Base-by-base conservation (phyloP, 768 basidiomycete genomes). In the Cyclocybe cylindracea region DNA sequence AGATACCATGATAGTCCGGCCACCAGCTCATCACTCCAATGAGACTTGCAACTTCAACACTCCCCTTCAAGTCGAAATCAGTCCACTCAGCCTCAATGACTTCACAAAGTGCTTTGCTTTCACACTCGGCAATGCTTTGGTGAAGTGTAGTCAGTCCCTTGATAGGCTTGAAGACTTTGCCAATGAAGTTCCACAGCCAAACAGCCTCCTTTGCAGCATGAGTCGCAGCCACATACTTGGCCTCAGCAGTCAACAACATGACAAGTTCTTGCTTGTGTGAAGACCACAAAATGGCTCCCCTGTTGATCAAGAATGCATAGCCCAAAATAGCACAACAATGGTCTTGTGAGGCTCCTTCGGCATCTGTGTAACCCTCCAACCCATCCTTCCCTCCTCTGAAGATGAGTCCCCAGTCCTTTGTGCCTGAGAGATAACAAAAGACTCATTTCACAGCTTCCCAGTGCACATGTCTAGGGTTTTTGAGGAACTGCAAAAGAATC, bases 241-340 rank as follows among this genome's bases (percentile, higher is more conserved):
- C 54, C 33, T 59, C 40, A 2, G 58, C 54, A 8, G 54, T 59
- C 36, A 51, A 59, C 3, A 59, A 36, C 3, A 54, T 51, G 7
- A 77, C 67, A 11, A 65, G 56, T 3, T 60, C 31, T 59, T 74
- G 74, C 14, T 60, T 54, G 46, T 64, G 62, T 7, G 65, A 67
- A 0, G 37, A 38, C 72, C 74, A 75, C 2, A 54, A 56, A 11
- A 76, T 58, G 2, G 61, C 59, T 2, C 60, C 65, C 1, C 62
- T 58, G 45, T 56, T 60, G 34, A 67, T 19, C n/a, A 58, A 43
- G 48, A 61, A 69, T 2, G 55, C 52, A 41, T 62, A 56, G 0
- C 51, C 55, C 1, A 50, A 48, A 40, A 49, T 52, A 7, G 55
- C 41, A 2, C 41, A 29, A 9, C 51, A 19, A 35, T 52, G 41